Evolutionary conservation across 495 filamentous ascomycete species (phyloP).

Genomic region (Podospora didyma): DNA sequence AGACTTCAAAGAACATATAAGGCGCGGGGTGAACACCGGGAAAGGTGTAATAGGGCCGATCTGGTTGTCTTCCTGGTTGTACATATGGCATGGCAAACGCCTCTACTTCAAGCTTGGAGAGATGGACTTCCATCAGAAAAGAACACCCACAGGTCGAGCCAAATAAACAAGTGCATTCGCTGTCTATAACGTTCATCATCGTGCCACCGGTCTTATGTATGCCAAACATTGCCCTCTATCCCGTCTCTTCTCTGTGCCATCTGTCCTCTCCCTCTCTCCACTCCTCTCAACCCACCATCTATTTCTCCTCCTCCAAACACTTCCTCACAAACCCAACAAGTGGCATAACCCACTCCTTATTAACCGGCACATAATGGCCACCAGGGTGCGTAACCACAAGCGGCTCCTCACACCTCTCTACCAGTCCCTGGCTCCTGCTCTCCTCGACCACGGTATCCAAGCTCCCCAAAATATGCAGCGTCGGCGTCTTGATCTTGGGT

Average conservation of each 20-base stretch:
- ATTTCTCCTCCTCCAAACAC: constrained; percentile 30
- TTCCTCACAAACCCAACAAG: constrained; percentile 71
- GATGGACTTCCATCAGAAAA: no score
- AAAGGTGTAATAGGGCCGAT: not conserved
- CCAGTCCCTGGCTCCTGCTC: constrained; percentile 57
- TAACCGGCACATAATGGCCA: constrained; percentile 85
- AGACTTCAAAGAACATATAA: not conserved
- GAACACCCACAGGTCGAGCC: no score
- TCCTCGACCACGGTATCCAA: constrained; percentile 90
- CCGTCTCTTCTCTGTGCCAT: not conserved
- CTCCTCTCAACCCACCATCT: not conserved
- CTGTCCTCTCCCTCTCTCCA: not conserved
- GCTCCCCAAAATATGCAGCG: constrained; percentile 77
- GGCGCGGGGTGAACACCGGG: not conserved
- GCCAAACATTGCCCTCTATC: no score
- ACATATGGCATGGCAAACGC: no score
- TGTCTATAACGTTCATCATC: no score
- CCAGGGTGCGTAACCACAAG: constrained; percentile 80
- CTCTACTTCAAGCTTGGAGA: no score
- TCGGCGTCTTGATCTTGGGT: constrained; percentile 69
- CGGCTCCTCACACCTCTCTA: constrained; percentile 62
- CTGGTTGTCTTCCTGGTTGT: not conserved
- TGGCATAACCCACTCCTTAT: constrained; percentile 71
- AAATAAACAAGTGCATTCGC: no score
- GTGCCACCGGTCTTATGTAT: no score